These are phyloP conservation scores for Gardenia jasminoides DNA, from an alignment of 257 asterid genomes.

Conservation along the genomic window DNA sequence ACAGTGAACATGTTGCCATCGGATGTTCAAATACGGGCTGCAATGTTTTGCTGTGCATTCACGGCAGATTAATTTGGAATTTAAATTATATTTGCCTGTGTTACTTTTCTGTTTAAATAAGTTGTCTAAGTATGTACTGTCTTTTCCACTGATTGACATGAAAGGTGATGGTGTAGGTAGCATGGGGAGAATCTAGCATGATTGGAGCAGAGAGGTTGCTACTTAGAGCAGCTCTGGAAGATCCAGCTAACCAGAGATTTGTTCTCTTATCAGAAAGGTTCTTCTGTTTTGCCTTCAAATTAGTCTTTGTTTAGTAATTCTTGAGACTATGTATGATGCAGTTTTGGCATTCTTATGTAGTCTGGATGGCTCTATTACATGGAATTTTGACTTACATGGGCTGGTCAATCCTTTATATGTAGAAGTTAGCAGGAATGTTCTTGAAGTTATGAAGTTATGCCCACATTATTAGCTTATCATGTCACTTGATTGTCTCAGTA, in stretches of 20 bases:
- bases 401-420: not conserved
- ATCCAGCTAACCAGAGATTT: constrained; percentile 92
- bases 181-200: constrained; percentile 98
- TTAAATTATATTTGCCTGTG: not conserved
- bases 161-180: constrained; percentile 64
- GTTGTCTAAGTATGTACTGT: not conserved
- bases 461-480: not conserved
- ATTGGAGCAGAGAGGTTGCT: constrained; percentile 93
- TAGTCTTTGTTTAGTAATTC: not conserved
- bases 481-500: not conserved
- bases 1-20: not conserved
- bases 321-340: not conserved
- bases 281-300: constrained; percentile 11
- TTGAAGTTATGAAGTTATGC: too few species aligned
- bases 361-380: not conserved
- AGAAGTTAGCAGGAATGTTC: not conserved
- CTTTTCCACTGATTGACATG: not conserved
- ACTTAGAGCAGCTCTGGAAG: constrained; percentile 74
- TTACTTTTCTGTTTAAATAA: not conserved
- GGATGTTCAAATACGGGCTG: not conserved
- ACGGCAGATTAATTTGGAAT: not conserved
- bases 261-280: constrained; percentile 96
- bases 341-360: not conserved
- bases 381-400: not conserved
- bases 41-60: not conserved